Conservation (phyloP, 2,329 filamentous ascomycete species). For the Cladophialophora bantiana region DNA sequence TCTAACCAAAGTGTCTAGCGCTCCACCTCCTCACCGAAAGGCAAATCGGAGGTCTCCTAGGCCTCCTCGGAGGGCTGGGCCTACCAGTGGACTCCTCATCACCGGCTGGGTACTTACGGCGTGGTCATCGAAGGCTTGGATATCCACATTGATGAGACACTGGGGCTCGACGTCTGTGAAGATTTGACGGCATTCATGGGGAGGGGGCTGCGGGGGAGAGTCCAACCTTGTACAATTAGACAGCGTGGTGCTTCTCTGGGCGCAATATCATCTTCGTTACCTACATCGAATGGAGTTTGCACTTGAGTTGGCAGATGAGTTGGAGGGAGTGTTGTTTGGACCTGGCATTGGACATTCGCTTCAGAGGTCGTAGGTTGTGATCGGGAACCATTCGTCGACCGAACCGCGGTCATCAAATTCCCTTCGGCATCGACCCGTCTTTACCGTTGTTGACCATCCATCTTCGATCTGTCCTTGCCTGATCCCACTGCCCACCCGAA, state of each 20-base stretch:
- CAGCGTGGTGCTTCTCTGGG: background rate
- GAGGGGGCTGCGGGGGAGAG: background rate
- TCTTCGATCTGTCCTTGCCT: background rate
- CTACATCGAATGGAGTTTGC: background rate
- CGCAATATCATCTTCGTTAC: background rate
- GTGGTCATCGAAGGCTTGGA: background rate
- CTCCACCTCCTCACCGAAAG: background rate
- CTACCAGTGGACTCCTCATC: background rate
- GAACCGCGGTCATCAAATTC: background rate
- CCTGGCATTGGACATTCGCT: background rate
- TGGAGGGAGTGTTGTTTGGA: background rate
- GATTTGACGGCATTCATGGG: background rate
- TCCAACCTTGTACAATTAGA: no score
- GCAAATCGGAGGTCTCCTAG: background rate
- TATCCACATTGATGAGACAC: background rate
- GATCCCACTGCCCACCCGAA: background rate
- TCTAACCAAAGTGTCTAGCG: background rate
- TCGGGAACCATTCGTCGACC: background rate
- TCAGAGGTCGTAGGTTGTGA: background rate
- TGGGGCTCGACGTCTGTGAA: background rate
- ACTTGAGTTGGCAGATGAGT: background rate
- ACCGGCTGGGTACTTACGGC: background rate
- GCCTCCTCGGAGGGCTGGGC: background rate
- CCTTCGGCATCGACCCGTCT: no score
- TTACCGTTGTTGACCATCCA: background rate